Percentiles rank a stretch among this genome's conserved stretches.
phyloP scores from a whole-genome alignment of 176 grass and related monocot species.

The Hsuehochloa calcarea region DNA sequence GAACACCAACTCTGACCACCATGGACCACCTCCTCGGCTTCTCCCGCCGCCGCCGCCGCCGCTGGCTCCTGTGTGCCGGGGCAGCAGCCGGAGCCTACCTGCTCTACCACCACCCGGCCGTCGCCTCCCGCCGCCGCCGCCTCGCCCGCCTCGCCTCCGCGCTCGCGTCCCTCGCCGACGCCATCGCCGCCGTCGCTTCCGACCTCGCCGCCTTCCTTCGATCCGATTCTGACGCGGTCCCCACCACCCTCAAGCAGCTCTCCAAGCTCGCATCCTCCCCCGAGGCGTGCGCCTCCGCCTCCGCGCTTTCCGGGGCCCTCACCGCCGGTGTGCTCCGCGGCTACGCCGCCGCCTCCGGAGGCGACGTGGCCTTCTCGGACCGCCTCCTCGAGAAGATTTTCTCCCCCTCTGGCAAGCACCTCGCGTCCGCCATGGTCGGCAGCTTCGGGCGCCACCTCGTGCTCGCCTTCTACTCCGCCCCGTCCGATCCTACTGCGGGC shows the following conservation, averaged over 20 bases:
- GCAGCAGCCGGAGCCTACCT: slow-evolving; percentile 30
- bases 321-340: slow-evolving; percentile 51
- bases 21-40: slow-evolving; percentile 36
- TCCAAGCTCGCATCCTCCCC: slow-evolving; percentile 53
- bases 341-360: not conserved
- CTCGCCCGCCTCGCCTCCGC: slow-evolving; percentile 46
- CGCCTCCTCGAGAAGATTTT: slow-evolving; percentile 59
- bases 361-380: slow-evolving; percentile 28
- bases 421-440: slow-evolving; percentile 58
- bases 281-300: slow-evolving; percentile 48
- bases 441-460: slow-evolving; percentile 67
- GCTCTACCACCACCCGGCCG: slow-evolving; percentile 63
- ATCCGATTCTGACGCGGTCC: slow-evolving; percentile 51
- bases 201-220: slow-evolving; percentile 48
- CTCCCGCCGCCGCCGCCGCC: slow-evolving; percentile 45
- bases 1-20: not conserved
- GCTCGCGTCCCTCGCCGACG: slow-evolving; percentile 52
- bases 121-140: slow-evolving; percentile 40
- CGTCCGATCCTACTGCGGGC: slow-evolving; percentile 6
- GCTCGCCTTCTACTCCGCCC: slow-evolving; percentile 50
- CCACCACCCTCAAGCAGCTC: slow-evolving; percentile 52
- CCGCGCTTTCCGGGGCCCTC: slow-evolving; percentile 57
- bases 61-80: slow-evolving; percentile 37
- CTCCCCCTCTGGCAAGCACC: slow-evolving; percentile 49
- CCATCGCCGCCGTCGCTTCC: slow-evolving; percentile 41